phyloP scores from a whole-genome alignment of 495 filamentous ascomycete genomes.

The Cudoniella acicularis region DNA sequence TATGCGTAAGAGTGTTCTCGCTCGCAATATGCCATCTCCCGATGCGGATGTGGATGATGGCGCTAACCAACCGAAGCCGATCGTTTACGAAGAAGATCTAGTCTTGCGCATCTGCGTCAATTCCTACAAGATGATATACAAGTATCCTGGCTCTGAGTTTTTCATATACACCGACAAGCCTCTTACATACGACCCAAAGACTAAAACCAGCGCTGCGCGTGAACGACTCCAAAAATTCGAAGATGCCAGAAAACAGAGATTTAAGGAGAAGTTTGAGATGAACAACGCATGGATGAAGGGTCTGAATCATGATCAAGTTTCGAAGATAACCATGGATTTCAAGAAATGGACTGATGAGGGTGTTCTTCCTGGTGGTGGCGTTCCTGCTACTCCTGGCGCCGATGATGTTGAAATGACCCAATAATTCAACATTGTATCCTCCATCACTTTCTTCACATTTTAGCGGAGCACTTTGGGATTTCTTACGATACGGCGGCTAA shows the following conservation, averaged over 20 bases:
- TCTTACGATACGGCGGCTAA: too few relatives aligned
- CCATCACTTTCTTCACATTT: too few relatives aligned
- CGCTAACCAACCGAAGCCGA: slow-evolving; percentile 43
- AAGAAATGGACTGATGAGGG: slow-evolving; percentile 37
- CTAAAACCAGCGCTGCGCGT: slow-evolving; percentile 42
- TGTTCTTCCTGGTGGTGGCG: slow-evolving; percentile 12
- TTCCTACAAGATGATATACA: slow-evolving; percentile 77
- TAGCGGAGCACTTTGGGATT: too few relatives aligned
- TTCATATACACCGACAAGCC: slow-evolving; percentile 41
- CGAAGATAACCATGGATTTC: slow-evolving; percentile 62
- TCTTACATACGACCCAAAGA: slow-evolving; percentile 29
- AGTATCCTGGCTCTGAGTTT: slow-evolving; percentile 57
- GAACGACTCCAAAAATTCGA: slow-evolving; percentile 38
- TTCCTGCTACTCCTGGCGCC: background rate
- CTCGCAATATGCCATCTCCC: slow-evolving; percentile 64
- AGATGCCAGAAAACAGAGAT: slow-evolving; percentile 53
- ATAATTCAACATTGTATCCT: background rate
- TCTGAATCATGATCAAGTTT: slow-evolving; percentile 65
- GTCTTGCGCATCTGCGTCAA: slow-evolving; percentile 76
- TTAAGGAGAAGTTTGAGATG: slow-evolving; percentile 68
- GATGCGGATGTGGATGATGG: slow-evolving; percentile 41
- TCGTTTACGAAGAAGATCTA: slow-evolving; percentile 69
- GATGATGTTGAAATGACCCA: slow-evolving; percentile 10
- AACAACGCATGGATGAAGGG: slow-evolving; percentile 76
- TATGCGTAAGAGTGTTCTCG: slow-evolving; percentile 64